Base-by-base conservation (phyloP, 345 rosid species). In the Carallia pectinifolia region DNA sequence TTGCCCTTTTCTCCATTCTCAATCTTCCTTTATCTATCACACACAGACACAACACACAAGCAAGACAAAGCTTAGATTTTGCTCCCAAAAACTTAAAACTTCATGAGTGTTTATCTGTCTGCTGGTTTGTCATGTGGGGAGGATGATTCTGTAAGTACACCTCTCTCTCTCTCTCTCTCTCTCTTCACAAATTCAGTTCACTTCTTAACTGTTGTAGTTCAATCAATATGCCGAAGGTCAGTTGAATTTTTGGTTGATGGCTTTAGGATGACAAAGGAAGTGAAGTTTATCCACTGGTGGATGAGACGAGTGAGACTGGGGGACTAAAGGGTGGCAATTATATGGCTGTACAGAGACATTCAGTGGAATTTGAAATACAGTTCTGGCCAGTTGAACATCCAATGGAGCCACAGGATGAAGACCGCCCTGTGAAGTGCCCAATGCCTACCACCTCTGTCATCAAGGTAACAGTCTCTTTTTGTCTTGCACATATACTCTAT, bases 341-440 rank as follows among this genome's bases (percentile, higher is more conserved):
- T 53, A 84, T 77, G 82, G 86, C 78, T 31, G 37, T 71, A 53
- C 75, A 74, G 18, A 70, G 66, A 50, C 61, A 64, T 56, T 77
- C 52, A 38, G 77, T 71, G 7, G 88, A 81, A 15, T 33, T 77
- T 8, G 89, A 90, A 48, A 71, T 78, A 2, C 92, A 89, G 19
- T 87, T 93, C 77, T 87, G 89, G 88, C 98, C 98, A 4, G 84
- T 93, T 61, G 92, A 89, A 36, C 98, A 93, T 59, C 98, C 97
- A 30, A 33, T 84, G 76, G 98, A 93, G 83, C 98, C 98, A 5
- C 83, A 72, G 62, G 96, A 89, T 64, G 96, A 93, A 85, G 98
- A 93, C 68, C 91, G 83, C 31, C 97, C 98, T 33, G 89, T 93
- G 47, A 85, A 85, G 78, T 93, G 97, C 73, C 98, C 98, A 3